Evolutionary conservation across 2,329 filamentous ascomycete species (phyloP).

Genomic region (Aspergillus unguis): DNA sequence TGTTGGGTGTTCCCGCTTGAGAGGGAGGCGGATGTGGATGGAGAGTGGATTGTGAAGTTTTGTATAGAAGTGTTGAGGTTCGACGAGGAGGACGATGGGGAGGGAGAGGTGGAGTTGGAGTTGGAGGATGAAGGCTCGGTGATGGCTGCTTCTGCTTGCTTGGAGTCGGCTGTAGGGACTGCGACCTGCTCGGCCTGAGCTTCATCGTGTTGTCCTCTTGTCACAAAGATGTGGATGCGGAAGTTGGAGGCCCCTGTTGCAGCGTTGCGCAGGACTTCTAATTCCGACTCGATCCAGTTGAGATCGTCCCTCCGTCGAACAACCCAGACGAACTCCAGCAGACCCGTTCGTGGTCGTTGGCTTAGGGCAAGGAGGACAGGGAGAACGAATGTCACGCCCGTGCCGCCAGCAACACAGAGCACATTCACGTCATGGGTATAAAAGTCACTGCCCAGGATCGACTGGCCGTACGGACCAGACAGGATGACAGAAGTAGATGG

Average conservation of each 20-base stretch:
- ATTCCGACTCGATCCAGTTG: slow-evolving; percentile 58
- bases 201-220: slow-evolving; percentile 43
- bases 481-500: slow-evolving; percentile 54
- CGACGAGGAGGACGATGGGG: neutral
- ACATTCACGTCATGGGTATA: slow-evolving; percentile 42
- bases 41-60: slow-evolving; percentile 12
- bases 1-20: slow-evolving; percentile 9
- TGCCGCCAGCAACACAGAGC: slow-evolving; percentile 57
- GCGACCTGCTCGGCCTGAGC: neutral
- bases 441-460: slow-evolving; percentile 42
- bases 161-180: neutral
- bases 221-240: slow-evolving; percentile 58
- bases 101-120: neutral
- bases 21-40: slow-evolving; percentile 6
- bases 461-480: slow-evolving; percentile 61
- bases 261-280: slow-evolving; percentile 48
- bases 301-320: slow-evolving; percentile 55
- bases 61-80: neutral
- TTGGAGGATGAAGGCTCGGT: neutral
- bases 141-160: neutral
- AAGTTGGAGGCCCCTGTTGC: slow-evolving; percentile 40
- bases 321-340: slow-evolving; percentile 64
- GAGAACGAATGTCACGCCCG: slow-evolving; percentile 57
- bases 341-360: slow-evolving; percentile 30
- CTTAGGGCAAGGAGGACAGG: slow-evolving; percentile 42